These are phyloP conservation scores for Amphirosellinia nigrospora DNA, from an alignment of 495 filamentous ascomycete genomes.

Conservation along the genomic window DNA sequence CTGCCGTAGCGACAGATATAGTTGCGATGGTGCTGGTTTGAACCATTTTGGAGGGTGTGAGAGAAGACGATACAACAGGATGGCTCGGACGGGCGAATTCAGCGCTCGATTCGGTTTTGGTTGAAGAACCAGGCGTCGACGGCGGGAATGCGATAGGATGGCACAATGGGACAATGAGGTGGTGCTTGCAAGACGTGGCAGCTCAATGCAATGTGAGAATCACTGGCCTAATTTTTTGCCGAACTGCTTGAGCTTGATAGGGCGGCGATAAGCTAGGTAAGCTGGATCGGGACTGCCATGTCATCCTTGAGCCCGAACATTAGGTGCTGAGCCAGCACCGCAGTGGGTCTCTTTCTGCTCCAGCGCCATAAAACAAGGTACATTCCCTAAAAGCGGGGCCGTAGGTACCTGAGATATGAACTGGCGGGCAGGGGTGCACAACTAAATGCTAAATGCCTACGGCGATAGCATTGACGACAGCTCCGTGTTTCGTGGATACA, in stretches of 20 bases:
- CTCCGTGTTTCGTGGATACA: slow-evolving; percentile 17
- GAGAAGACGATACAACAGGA: slow-evolving; percentile 29
- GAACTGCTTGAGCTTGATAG: slow-evolving; percentile 19
- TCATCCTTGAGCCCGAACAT: too few relatives aligned
- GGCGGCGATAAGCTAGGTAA: slow-evolving; percentile 14
- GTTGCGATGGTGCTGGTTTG: slow-evolving; percentile 75
- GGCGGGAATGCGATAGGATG: not conserved
- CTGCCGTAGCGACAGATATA: slow-evolving; percentile 72
- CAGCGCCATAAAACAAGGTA: not conserved
- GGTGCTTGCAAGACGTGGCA: not conserved
- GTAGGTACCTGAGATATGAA: not conserved
- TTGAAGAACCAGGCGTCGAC: not conserved
- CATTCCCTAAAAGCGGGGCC: not conserved
- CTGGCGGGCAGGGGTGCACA: not conserved
- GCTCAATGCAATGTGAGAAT: slow-evolving; percentile 5
- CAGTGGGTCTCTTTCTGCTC: not conserved
- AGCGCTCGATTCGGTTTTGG: not conserved
- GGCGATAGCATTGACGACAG: too few relatives aligned
- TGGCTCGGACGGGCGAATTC: slow-evolving; percentile 33
- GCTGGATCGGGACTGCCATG: slow-evolving; percentile 8
- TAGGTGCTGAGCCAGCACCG: too few relatives aligned
- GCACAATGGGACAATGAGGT: not conserved
- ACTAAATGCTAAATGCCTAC: too few relatives aligned
- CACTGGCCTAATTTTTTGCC: slow-evolving; percentile 23
- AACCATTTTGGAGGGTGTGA: slow-evolving; percentile 55